A percentile compares a stretch with the other conserved stretches of the same genome.
phyloP scores from a whole-genome alignment of 257 asterid species.

The Solanum habrochaites region DNA sequence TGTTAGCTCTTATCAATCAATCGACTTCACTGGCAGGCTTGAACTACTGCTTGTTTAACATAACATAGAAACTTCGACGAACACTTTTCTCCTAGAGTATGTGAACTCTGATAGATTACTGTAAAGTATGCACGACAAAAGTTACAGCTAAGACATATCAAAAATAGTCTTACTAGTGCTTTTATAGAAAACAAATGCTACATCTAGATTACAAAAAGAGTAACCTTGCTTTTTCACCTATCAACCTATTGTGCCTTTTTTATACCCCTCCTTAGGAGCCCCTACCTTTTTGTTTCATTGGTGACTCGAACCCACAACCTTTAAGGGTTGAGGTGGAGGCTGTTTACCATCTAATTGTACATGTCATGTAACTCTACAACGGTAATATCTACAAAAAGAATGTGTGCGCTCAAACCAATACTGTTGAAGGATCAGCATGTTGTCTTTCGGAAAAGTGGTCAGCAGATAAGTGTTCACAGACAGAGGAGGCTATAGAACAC shows the following conservation, averaged over 20 bases:
- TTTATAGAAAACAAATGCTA: not conserved
- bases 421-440: not conserved
- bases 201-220: not conserved
- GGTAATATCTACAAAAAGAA: constrained; percentile 18
- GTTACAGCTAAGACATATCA: not conserved
- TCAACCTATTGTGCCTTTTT: not conserved
- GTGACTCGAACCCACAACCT: not conserved
- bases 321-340: not conserved
- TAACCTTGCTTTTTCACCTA: not conserved
- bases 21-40: not conserved
- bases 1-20: not conserved
- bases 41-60: not conserved
- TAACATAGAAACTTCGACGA: not conserved
- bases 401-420: not conserved
- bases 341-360: not conserved
- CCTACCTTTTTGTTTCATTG: not conserved
- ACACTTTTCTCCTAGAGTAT: not conserved
- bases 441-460: not conserved
- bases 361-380: constrained; percentile 10
- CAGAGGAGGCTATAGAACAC: constrained; percentile 91
- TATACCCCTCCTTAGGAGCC: not conserved
- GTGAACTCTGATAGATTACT: not conserved
- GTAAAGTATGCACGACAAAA: not conserved
- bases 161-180: not conserved
- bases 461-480: constrained; percentile 18